Evolutionary conservation across 1,284 basidiomycete species (phyloP).

Genomic region (Tilletia indica): DNA sequence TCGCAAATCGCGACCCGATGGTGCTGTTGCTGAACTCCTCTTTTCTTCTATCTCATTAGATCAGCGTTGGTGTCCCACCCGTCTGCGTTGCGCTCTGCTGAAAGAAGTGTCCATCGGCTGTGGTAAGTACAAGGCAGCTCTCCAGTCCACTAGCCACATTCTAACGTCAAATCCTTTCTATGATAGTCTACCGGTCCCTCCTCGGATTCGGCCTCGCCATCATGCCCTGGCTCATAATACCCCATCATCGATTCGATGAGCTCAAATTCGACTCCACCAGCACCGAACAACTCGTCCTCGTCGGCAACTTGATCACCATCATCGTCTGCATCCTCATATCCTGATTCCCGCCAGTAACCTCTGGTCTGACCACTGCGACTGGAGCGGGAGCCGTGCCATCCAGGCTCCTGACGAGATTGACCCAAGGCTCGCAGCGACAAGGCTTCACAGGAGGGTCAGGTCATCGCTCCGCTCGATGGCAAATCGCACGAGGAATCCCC

Average conservation of each 20-base stretch:
- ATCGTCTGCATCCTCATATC: slow-evolving; percentile 75
- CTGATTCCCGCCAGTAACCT: slow-evolving; percentile 60
- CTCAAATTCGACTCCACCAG: slow-evolving; percentile 68
- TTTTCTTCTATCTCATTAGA: slow-evolving; percentile 35
- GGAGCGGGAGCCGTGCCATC: slow-evolving; percentile 46
- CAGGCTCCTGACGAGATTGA: slow-evolving; percentile 43
- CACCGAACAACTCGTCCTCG: slow-evolving; percentile 68
- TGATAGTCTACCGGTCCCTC: slow-evolving; percentile 66
- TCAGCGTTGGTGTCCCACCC: slow-evolving; percentile 80
- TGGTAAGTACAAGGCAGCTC: too few relatives aligned
- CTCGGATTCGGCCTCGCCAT: slow-evolving; percentile 72
- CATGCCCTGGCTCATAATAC: slow-evolving; percentile 76
- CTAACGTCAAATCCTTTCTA: slow-evolving; percentile 23
- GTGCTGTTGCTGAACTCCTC: background rate
- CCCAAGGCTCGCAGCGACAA: slow-evolving; percentile 9
- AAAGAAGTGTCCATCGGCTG: slow-evolving; percentile 41
- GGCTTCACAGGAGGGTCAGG: slow-evolving; percentile 11
- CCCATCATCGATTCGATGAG: slow-evolving; percentile 70
- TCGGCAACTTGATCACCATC: slow-evolving; percentile 83
- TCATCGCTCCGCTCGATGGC: slow-evolving; percentile 10
- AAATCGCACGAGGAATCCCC: background rate
- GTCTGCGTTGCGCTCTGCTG: slow-evolving; percentile 69
- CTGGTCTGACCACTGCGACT: slow-evolving; percentile 47
- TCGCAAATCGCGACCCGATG: too few relatives aligned
- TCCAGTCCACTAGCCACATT: background rate